Evolutionary conservation across 2,329 filamentous ascomycete genomes (phyloP).

Genomic region (Davidsoniella eucalypti): DNA sequence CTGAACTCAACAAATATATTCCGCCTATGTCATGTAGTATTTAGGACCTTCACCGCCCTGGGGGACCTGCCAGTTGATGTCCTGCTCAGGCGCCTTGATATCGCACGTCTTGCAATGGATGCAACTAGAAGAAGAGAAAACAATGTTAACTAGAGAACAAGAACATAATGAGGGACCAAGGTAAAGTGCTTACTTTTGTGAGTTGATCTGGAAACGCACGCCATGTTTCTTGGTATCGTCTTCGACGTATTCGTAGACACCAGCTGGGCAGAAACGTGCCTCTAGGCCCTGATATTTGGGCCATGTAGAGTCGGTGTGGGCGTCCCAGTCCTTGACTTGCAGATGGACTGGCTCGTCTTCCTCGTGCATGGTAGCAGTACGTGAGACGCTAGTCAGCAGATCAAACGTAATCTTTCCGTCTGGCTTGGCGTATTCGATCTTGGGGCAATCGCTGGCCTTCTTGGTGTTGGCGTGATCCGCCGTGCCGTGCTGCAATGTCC

Average conservation of each 20-base stretch:
- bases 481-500: conserved; percentile 76
- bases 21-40: conserved; percentile 46
- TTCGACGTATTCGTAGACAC: conserved; percentile 96
- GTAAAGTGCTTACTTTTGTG: conserved; percentile 65
- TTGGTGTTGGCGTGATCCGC: conserved; percentile 68
- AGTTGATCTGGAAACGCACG: conserved; percentile 92
- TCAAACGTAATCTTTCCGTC: conserved; percentile 93
- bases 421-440: conserved; percentile 94
- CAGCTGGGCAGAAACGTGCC: conserved; percentile 92
- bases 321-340: conserved; percentile 89
- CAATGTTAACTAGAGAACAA: not conserved
- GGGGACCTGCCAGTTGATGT: conserved; percentile 94
- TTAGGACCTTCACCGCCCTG: conserved; percentile 72
- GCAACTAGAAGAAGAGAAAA: conserved; percentile 42
- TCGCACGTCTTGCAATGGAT: conserved; percentile 99
- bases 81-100: conserved; percentile 92
- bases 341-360: conserved; percentile 96
- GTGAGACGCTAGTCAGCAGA: conserved; percentile 84
- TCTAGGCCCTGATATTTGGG: conserved; percentile 83
- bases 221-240: conserved; percentile 73
- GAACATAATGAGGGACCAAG: not conserved
- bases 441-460: conserved; percentile 58
- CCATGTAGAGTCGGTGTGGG: conserved; percentile 67
- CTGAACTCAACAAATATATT: not conserved
- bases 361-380: conserved; percentile 95